Base-by-base conservation (phyloP, 352 stramenopile genomes). In the Phytopythium delawarense region DNA sequence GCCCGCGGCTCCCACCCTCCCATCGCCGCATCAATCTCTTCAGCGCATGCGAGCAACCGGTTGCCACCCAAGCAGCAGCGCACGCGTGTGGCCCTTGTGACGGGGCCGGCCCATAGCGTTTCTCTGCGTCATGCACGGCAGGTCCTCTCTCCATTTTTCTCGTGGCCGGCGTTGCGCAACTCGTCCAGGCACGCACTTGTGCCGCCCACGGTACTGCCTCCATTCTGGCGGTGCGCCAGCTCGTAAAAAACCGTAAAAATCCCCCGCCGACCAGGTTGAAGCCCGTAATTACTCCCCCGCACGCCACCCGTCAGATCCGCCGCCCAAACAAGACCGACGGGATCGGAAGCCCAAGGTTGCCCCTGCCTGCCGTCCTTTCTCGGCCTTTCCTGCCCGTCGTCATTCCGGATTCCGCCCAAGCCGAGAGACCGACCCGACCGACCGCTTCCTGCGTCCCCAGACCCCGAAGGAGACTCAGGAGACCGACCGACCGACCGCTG, bases 381-480 rank as follows among this genome's bases (percentile, higher is more conserved):
- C 23, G 21, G 35, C 55, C 25, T 28, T 28, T 28, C 25, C 25
- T 28, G 28, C 28, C 28, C 28, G 28, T 40, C 40, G 55, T 42
- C 55, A 61, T 61, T 61, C 55, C 7, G 42, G 37, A 44, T 61
- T 61, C 51, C 51, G 55, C 37, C 37, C 54, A 48, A 45, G 52
- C 32, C 51, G 30, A 44, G 39, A 21, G 8, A 34, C n/a, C n/a
- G 21, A 32, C 15, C 28, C 48, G 21, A 18, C 48, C 48, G 21
- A 34, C 9, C 21, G 28, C 49, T 35, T 34, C 12, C 23, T 7
- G 12, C 7, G 49, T 11, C 23, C 12, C 23, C 7, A 30, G 7
- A 30, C 21, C 6, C 45, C 44, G 44, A 12, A 50, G 7, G 28
- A 32, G 28, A 32, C 28, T 7, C 28, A 32, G 28, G 28, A 32